Conservation (phyloP, 2,329 filamentous ascomycete genomes). For the Botryotinia convoluta region DNA sequence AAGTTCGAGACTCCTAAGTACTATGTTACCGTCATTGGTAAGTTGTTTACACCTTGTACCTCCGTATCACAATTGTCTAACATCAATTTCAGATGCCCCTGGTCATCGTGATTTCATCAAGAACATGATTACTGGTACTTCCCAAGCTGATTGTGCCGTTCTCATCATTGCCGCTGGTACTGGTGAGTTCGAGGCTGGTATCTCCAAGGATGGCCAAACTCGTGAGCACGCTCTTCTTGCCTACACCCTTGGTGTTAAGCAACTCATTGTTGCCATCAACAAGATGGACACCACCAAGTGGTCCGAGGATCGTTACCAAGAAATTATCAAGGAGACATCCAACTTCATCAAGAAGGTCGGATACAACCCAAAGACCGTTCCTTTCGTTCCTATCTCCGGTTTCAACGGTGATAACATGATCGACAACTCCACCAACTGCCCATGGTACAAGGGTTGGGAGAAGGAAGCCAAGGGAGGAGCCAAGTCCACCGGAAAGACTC, state of each 20-base stretch:
- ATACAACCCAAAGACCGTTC: conserved; percentile 98
- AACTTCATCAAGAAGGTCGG: conserved; percentile 99
- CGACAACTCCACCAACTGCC: conserved; percentile 81
- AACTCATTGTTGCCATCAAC: conserved; percentile 99
- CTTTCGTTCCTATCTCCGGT: conserved; percentile 99
- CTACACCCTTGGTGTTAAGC: conserved; percentile 99
- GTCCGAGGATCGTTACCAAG: conserved; percentile 92
- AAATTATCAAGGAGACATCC: conserved; percentile 99
- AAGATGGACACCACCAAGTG: conserved; percentile 99
- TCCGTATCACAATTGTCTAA: conserved; percentile 1
- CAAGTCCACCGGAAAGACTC: conserved; percentile 91
- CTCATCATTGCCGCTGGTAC: conserved; percentile 99
- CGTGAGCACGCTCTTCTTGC: conserved; percentile 99
- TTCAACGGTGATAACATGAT: conserved; percentile 99
- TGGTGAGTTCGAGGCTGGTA: conserved; percentile 99
- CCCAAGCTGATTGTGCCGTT: conserved; percentile 99
- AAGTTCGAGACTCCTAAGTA: conserved; percentile 99
- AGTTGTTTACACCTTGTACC: conserved; percentile 37
- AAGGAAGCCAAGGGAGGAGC: conserved; percentile 85
- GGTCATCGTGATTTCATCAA: conserved; percentile 99
- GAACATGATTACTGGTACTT: conserved; percentile 99
- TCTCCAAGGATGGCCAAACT: conserved; percentile 99
- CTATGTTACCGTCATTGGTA: conserved; percentile 96
- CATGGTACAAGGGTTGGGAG: conserved; percentile 99
- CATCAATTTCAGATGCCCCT: conserved; percentile 69